Conservation (phyloP, 108 stramenopile genomes). For the Nitzschia putrida region DNA sequence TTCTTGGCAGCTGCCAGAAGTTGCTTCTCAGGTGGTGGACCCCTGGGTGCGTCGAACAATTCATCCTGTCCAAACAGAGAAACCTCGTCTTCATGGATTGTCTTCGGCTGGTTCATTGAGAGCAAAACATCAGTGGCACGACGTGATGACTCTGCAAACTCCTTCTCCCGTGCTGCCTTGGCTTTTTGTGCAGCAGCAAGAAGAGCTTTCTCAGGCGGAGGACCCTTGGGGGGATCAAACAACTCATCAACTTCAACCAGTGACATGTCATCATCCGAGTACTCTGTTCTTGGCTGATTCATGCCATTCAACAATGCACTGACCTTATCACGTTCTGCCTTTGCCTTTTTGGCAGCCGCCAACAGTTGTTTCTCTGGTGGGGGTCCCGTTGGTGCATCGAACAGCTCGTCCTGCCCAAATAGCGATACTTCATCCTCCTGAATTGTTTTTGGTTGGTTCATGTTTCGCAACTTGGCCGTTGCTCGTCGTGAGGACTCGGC, state of each 20-base stretch:
- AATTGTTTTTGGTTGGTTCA: slow-evolving; percentile 12
- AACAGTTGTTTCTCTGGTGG: slow-evolving; percentile 12
- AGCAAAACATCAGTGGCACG: background rate
- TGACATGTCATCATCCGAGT: background rate
- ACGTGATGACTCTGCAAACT: background rate
- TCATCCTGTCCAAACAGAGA: background rate
- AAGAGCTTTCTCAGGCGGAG: slow-evolving; percentile 4
- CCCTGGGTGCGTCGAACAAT: background rate
- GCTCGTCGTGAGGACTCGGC: background rate
- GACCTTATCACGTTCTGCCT: slow-evolving; percentile 8
- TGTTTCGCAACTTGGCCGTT: background rate
- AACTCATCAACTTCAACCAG: background rate
- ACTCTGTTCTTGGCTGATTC: slow-evolving; percentile 7
- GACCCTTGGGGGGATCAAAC: slow-evolving; percentile 3
- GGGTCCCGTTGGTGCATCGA: slow-evolving; percentile 5
- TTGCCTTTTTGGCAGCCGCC: slow-evolving; percentile 22
- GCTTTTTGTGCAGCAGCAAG: background rate
- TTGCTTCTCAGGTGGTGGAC: background rate
- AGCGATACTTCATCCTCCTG: slow-evolving; percentile 7
- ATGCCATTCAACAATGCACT: background rate
- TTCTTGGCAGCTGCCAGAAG: slow-evolving; percentile 1
- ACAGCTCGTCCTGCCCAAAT: background rate
- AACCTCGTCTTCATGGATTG: background rate
- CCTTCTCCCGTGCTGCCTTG: background rate
- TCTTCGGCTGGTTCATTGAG: background rate